A percentile compares a stretch with the other conserved stretches of the same genome.
Conservation (phyloP, 2,329 filamentous ascomycete genomes). For the Xylariales sp. region DNA sequence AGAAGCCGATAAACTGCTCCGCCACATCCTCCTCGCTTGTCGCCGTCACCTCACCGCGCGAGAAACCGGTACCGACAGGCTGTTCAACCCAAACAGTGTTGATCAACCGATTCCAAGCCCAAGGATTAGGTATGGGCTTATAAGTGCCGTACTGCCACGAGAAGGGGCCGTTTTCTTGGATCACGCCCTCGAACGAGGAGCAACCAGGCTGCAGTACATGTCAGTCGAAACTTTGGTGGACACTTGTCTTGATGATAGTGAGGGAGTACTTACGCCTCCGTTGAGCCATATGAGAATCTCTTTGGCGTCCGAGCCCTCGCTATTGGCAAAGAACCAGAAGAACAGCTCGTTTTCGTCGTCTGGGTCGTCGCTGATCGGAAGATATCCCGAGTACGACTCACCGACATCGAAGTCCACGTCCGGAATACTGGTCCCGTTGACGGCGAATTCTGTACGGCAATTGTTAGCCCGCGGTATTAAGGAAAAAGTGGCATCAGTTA, state of each 20-base stretch:
- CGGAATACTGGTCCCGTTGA: conserved; percentile 71
- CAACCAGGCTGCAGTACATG: conserved; percentile 60
- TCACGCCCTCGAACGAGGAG: conserved; percentile 72
- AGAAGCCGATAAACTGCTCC: conserved; percentile 80
- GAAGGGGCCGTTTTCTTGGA: conserved; percentile 83
- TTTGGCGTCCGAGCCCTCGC: conserved; percentile 56
- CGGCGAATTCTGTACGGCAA: conserved; percentile 61
- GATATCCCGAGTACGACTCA: conserved; percentile 68
- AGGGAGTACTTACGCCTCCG: conserved; percentile 53
- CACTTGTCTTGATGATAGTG: background rate
- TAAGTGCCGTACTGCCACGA: conserved; percentile 77
- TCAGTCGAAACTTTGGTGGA: conserved; percentile 18
- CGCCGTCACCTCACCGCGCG: conserved; percentile 71
- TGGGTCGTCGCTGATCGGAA: conserved; percentile 62
- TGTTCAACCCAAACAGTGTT: conserved; percentile 84
- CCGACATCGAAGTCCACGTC: conserved; percentile 73
- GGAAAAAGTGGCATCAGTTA: background rate
- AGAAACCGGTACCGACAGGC: conserved; percentile 75
- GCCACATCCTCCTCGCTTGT: conserved; percentile 75
- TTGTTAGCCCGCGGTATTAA: background rate
- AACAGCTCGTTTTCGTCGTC: conserved; percentile 59
- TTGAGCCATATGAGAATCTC: conserved; percentile 68
- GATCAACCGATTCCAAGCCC: conserved; percentile 79
- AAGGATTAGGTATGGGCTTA: conserved; percentile 72
- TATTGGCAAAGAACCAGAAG: conserved; percentile 69